Base-by-base conservation (phyloP, 805 yeast genomes). In the Lachancea meyersii region DNA sequence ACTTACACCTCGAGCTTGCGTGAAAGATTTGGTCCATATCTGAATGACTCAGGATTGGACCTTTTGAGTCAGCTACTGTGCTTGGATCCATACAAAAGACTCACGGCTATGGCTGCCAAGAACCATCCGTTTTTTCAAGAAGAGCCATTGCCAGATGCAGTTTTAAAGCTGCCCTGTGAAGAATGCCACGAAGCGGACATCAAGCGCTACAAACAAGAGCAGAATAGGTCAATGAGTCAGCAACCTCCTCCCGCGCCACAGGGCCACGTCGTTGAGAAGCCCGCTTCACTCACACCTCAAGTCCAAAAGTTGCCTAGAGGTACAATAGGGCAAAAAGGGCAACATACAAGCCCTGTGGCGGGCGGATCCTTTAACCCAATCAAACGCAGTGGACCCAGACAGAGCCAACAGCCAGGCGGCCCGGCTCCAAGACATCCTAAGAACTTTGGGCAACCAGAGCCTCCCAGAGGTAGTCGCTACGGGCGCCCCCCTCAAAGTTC, bases 151-250 rank as follows among this genome's bases (percentile, higher is more conserved):
- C 87, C 96, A 11, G 76, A 79, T 0, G 55, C 55, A 5, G 75
- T 73, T 16, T 64, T 88, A 19, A 49, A 42, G n/a, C 83, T 87
- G 3, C 73, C 72, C 22, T 83, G 82, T 50, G 89, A 83, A 50
- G 95, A 89, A 49, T 78, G 95, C 48, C 97, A 93, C 60, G 97
- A 91, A 61, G 75, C 88, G 20, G 96, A 87, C 62, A 77, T 77
- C 37, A 77, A 77, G 48, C 69, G 77, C 49, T 71, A 74, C 64
- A 72, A 71, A 60, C 68, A 68, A 57, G 74, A 69, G 44, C 40
- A 54, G 51, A 61, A 53, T 16, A 59, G 56, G 41, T 55, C 60
- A 3, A 51, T 60, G 53, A 57, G 64, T 4, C 64, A 55, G 35
- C 57, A 52, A 36, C 63, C 56, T 1, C 66, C 64, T 18, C 49